Evolutionary conservation across 768 basidiomycete species (phyloP).

Genomic region (Auricularia sp.): DNA sequence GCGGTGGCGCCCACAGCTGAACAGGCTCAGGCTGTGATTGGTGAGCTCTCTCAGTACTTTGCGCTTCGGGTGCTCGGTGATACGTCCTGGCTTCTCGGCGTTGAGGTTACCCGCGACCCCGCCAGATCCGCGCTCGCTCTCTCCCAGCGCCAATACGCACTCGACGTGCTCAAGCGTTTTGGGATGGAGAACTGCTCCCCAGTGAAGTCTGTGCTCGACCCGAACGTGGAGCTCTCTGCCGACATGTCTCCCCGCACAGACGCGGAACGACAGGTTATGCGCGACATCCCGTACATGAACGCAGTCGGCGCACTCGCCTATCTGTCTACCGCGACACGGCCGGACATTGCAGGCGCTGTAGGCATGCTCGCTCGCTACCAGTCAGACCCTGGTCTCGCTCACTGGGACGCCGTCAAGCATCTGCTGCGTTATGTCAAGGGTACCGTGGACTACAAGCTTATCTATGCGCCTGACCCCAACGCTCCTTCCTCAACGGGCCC

Average conservation of each 20-base stretch:
- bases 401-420: conserved; percentile 30
- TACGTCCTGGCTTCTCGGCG: conserved; percentile 2
- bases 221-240: conserved; percentile 2
- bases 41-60: background rate
- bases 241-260: conserved; percentile 3
- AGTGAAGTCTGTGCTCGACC: background rate
- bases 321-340: conserved; percentile 21
- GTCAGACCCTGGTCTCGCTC: conserved; percentile 19
- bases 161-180: background rate
- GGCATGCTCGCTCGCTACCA: conserved; percentile 21
- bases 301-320: conserved; percentile 24
- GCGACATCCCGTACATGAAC: conserved; percentile 17
- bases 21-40: background rate
- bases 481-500: conserved; percentile 5
- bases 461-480: background rate
- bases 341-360: conserved; percentile 27
- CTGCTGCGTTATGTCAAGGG: conserved; percentile 29
- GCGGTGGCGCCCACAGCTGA: background rate
- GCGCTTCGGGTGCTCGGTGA: background rate
- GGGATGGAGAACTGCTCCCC: conserved; percentile 1
- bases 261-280: background rate
- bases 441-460: conserved; percentile 12
- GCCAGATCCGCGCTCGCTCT: background rate
- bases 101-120: conserved; percentile 5
- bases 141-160: conserved; percentile 1